A percentile compares a stretch with the other conserved stretches of the same genome.
phyloP scores from a whole-genome alignment of 2,329 filamentous ascomycete genomes.

The Blumeriella jaapii region DNA sequence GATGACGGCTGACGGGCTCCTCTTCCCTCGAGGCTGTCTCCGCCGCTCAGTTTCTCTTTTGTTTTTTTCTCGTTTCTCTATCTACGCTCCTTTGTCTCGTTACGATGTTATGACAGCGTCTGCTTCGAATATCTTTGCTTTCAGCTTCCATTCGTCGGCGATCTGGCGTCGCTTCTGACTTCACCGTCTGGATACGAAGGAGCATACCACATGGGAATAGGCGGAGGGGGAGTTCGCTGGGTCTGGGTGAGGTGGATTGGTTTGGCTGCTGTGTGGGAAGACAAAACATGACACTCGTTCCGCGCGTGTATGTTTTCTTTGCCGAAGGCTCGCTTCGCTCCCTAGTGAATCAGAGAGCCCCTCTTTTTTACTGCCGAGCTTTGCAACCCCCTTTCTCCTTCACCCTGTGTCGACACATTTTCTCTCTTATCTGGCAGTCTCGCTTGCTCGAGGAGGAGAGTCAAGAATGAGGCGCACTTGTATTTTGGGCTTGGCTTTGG shows the following conservation, averaged over 20 bases:
- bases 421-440: conserved; percentile 7
- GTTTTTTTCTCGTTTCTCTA: conserved; percentile 4
- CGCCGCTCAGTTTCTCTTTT: conserved; percentile 9
- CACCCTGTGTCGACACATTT: conserved; percentile 12
- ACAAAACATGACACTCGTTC: no score
- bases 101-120: conserved; percentile 25
- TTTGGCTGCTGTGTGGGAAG: conserved; percentile 11
- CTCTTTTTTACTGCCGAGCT: conserved; percentile 16
- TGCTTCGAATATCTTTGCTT: conserved; percentile 7
- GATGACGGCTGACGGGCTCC: conserved; percentile 17
- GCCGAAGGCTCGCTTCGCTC: no score
- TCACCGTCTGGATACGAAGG: conserved; percentile 10
- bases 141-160: conserved; percentile 16
- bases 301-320: no score
- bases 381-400: conserved; percentile 16
- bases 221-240: conserved; percentile 14
- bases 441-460: neutral
- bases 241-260: conserved; percentile 12
- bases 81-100: conserved; percentile 17
- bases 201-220: conserved; percentile 10
- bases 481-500: conserved; percentile 1
- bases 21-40: neutral
- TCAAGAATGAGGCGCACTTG: neutral
- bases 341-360: no score
- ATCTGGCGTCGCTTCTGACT: conserved; percentile 7